Percentiles rank a stretch among this genome's conserved stretches.
Evolutionary conservation across 352 stramenopile genomes (phyloP).

Genomic region (Globisporangium radiosum): DNA sequence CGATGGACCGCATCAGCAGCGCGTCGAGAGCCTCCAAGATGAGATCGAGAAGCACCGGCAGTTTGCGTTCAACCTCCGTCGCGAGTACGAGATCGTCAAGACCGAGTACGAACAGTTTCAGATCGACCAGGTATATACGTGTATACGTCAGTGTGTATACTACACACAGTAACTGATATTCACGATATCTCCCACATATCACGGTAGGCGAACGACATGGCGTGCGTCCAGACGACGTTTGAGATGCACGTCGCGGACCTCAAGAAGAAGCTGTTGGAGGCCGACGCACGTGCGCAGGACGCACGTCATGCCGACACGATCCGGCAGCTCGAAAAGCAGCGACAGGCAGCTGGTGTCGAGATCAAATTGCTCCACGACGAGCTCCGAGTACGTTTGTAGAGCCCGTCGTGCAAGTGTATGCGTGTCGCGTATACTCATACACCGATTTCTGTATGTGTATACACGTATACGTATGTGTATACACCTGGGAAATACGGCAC

Average conservation of each 20-base stretch:
- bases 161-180: background rate
- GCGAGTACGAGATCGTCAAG: constrained; percentile 76
- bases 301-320: constrained; percentile 32
- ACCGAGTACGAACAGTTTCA: constrained; percentile 83
- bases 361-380: constrained; percentile 59
- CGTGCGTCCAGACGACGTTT: constrained; percentile 66
- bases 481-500: too few relatives aligned
- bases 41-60: constrained; percentile 73
- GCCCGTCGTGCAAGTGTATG: too few relatives aligned
- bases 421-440: too few relatives aligned
- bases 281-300: constrained; percentile 33
- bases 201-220: constrained; percentile 56
- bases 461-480: too few relatives aligned
- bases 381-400: constrained; percentile 29
- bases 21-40: constrained; percentile 47
- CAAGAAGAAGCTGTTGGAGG: constrained; percentile 37
- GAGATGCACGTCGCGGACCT: constrained; percentile 51
- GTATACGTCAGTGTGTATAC: background rate
- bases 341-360: constrained; percentile 41
- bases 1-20: constrained; percentile 66
- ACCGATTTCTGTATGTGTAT: too few relatives aligned
- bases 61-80: constrained; percentile 52
- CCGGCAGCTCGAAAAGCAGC: constrained; percentile 49
- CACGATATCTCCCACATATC: background rate
- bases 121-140: constrained; percentile 48